phyloP scores from a whole-genome alignment of 192 early-diverging fungal genomes.

The Umbelopsis sp. region DNA sequence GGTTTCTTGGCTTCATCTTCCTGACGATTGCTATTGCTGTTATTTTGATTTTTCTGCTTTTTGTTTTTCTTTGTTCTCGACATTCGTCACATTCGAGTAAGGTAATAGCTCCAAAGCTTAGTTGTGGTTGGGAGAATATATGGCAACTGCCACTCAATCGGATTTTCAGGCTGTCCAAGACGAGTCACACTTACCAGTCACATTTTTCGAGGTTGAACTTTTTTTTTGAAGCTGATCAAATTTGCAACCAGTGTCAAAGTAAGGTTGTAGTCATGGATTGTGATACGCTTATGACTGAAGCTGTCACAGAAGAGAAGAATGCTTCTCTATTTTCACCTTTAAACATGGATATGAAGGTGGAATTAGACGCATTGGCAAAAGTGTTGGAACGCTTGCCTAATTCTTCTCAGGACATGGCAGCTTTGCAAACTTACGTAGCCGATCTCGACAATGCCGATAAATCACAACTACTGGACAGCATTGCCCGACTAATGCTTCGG shows the following conservation, averaged over 20 bases:
- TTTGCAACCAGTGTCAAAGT: neutral
- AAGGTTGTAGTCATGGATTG: slow-evolving; percentile 13
- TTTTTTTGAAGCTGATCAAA: slow-evolving; percentile 6
- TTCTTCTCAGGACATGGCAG: neutral
- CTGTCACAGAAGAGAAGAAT: slow-evolving; percentile 14
- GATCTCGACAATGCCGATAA: slow-evolving; percentile 18
- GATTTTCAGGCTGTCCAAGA: too few species aligned
- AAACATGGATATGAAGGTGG: slow-evolving; percentile 16
- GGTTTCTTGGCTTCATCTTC: too few species aligned
- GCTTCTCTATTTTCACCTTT: slow-evolving; percentile 11
- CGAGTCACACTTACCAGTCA: neutral
- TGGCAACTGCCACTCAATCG: too few species aligned
- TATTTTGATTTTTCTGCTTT: too few species aligned
- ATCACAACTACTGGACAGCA: slow-evolving; percentile 26
- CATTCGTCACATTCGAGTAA: too few species aligned
- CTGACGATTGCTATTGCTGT: too few species aligned
- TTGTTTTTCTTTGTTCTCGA: too few species aligned
- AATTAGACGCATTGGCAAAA: neutral
- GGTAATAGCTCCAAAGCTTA: too few species aligned
- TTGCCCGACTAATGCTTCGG: slow-evolving; percentile 29
- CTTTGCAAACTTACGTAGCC: slow-evolving; percentile 8
- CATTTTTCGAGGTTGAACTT: neutral
- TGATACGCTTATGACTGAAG: slow-evolving; percentile 19
- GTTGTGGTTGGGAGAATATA: too few species aligned
- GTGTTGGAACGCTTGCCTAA: neutral